Evolutionary conservation across 805 yeast species (phyloP).

Genomic region (Candida boleticola): DNA sequence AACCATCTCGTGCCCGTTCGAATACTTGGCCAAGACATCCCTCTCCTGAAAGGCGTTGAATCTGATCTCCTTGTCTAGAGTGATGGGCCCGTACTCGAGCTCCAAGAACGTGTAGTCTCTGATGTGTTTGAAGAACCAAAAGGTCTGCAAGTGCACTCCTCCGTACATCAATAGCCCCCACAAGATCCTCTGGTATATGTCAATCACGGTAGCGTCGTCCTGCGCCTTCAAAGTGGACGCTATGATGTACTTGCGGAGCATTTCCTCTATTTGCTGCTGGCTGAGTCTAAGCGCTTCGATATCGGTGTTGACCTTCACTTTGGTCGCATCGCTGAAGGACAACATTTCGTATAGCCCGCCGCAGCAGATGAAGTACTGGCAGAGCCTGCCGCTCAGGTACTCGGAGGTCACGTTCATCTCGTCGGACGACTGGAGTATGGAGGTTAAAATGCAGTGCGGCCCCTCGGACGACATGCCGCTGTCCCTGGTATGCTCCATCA

Average conservation of each 20-base stretch:
- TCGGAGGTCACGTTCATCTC: conserved; percentile 12
- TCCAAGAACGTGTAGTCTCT: conserved; percentile 24
- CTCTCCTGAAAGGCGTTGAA: conserved; percentile 12
- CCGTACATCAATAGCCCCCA: conserved; percentile 46
- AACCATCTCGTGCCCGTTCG: conserved; percentile 17
- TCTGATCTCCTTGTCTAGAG: conserved; percentile 9
- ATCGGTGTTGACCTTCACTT: neutral
- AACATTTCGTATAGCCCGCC: conserved; percentile 21
- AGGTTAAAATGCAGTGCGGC: neutral
- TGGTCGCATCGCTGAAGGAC: conserved; percentile 10
- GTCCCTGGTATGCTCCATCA: neutral
- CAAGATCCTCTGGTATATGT: conserved; percentile 36
- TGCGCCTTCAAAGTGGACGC: conserved; percentile 26
- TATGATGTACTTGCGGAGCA: conserved; percentile 38
- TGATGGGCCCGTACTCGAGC: conserved; percentile 20
- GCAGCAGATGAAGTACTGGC: conserved; percentile 18
- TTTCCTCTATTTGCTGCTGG: conserved; percentile 20
- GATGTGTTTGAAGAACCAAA: conserved; percentile 43
- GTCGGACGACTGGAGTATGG: neutral
- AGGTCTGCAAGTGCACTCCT: conserved; percentile 37
- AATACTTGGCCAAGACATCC: conserved; percentile 11
- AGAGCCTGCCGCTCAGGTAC: conserved; percentile 22
- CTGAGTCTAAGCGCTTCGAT: conserved; percentile 9
- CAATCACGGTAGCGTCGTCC: conserved; percentile 37
- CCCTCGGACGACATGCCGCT: neutral